These are phyloP conservation scores for Aspergillus funiculosus DNA, from an alignment of 495 filamentous ascomycete species.

Conservation along the genomic window DNA sequence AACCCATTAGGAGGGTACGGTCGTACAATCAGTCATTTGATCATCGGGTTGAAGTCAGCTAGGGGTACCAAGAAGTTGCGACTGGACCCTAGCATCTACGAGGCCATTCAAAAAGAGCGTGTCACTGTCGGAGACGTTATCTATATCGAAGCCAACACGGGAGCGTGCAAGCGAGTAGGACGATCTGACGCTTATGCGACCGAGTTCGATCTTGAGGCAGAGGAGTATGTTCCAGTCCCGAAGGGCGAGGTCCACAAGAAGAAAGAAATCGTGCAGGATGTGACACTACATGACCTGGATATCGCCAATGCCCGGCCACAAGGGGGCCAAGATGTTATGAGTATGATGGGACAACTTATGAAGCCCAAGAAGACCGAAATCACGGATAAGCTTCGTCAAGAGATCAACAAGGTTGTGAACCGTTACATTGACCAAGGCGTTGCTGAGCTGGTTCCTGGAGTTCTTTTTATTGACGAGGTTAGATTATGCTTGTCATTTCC, in stretches of 20 bases:
- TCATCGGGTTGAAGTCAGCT: slow-evolving; percentile 84
- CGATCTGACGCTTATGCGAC: slow-evolving; percentile 94
- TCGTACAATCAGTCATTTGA: slow-evolving; percentile 83
- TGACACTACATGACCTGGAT: slow-evolving; percentile 92
- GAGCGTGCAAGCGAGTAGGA: slow-evolving; percentile 92
- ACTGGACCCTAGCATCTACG: slow-evolving; percentile 95
- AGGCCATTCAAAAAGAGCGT: slow-evolving; percentile 96
- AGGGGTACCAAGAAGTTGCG: slow-evolving; percentile 95
- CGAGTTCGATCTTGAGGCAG: slow-evolving; percentile 96
- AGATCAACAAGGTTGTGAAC: slow-evolving; percentile 98
- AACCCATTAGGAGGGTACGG: slow-evolving; percentile 95
- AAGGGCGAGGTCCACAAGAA: slow-evolving; percentile 99
- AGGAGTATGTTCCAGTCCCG: slow-evolving; percentile 96
- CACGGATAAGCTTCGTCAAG: slow-evolving; percentile 86
- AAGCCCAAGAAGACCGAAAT: slow-evolving; percentile 99
- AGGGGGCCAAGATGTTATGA: slow-evolving; percentile 98
- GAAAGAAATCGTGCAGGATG: slow-evolving; percentile 99
- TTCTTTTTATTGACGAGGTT: slow-evolving; percentile 98
- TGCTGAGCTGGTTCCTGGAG: slow-evolving; percentile 94
- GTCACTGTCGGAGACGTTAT: slow-evolving; percentile 95
- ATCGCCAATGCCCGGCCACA: slow-evolving; percentile 91
- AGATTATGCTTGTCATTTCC: slow-evolving; percentile 16
- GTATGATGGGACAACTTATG: slow-evolving; percentile 99
- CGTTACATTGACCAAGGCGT: slow-evolving; percentile 97
- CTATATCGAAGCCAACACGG: slow-evolving; percentile 98